phyloP scores from a whole-genome alignment of 164 flowering plant species.

The Aristolochia californica region DNA sequence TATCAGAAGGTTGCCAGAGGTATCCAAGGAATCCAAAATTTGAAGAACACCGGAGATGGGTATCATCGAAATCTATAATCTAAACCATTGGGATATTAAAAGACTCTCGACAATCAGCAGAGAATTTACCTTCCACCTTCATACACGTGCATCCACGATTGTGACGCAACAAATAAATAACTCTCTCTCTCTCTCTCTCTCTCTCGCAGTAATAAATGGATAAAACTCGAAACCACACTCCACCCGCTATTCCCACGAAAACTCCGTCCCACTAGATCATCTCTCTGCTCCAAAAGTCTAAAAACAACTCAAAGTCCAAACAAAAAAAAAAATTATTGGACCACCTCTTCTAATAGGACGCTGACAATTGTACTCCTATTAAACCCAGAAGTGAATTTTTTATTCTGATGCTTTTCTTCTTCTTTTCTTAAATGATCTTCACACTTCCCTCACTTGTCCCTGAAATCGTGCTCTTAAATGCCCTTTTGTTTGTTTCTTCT shows the following conservation, averaged over 20 bases:
- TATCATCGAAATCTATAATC: constrained; percentile 13
- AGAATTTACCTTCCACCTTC: constrained; percentile 37
- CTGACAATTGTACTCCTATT: background rate
- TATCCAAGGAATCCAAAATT: too few species aligned
- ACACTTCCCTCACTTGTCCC: too few species aligned
- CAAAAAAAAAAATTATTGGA: too few species aligned
- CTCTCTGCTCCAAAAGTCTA: background rate
- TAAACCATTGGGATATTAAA: constrained; percentile 9
- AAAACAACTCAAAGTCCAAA: background rate
- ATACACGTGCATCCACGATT: constrained; percentile 47
- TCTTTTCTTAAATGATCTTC: background rate
- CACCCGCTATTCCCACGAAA: too few species aligned
- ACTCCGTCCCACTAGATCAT: too few species aligned
- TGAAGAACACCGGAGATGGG: constrained; percentile 22
- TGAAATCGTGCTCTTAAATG: too few species aligned
- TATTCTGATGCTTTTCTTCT: background rate
- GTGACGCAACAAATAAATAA: constrained; percentile 26
- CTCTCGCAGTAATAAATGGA: too few species aligned
- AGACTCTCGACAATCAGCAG: constrained; percentile 13
- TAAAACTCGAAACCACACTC: too few species aligned
- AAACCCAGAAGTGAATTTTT: background rate
- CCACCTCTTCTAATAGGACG: constrained; percentile 4
- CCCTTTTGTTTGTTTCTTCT: too few species aligned
- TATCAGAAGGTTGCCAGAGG: background rate
- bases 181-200: too few species aligned